Evolutionary conservation across 148 eudicot species (phyloP).

Genomic region (Amaranthus palmeri): DNA sequence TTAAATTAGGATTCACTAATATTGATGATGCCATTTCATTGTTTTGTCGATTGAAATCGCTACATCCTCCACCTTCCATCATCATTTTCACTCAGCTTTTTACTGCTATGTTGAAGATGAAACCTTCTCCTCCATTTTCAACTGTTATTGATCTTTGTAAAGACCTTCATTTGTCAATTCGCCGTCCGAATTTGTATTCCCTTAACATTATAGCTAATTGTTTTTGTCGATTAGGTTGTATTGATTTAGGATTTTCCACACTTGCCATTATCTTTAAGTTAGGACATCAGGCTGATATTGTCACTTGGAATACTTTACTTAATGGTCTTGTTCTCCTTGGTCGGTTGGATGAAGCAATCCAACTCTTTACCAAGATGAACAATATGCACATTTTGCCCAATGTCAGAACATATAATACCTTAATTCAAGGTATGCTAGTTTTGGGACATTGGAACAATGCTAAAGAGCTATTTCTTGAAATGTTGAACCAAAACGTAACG

Average conservation of each 20-base stretch:
- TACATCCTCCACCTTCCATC: no score
- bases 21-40: no score
- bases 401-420: constrained; percentile 7
- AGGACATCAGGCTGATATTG: background rate
- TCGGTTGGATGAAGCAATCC: background rate
- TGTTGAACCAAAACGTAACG: background rate
- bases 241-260: background rate
- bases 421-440: constrained; percentile 10
- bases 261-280: background rate
- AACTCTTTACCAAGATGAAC: constrained; percentile 13
- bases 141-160: no score
- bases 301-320: background rate
- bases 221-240: background rate
- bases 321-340: background rate
- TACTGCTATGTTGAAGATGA: no score
- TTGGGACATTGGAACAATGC: constrained; percentile 18
- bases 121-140: no score
- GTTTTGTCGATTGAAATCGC: no score
- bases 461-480: background rate
- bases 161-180: no score
- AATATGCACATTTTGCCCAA: constrained; percentile 2
- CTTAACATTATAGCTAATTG: constrained; percentile 2
- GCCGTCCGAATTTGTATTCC: background rate
- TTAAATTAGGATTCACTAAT: no score
- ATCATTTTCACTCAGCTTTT: no score